Conservation (phyloP, 352 stramenopile genomes). For the Phytophthora palmivora region DNA sequence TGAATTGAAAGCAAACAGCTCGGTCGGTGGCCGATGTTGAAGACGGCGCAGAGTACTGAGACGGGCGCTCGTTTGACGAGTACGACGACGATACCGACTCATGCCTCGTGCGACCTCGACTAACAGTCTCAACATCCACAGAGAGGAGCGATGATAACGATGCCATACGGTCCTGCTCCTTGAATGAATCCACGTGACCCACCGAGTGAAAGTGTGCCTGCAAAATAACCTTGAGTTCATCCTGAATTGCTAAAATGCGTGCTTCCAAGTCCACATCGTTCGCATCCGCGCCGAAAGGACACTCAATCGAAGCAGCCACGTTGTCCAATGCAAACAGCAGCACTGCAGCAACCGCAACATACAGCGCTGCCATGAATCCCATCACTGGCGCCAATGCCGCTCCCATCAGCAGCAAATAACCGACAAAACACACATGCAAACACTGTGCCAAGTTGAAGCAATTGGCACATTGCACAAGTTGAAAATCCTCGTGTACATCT, state of each 20-base stretch:
- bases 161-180: conserved; percentile 51
- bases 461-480: conserved; percentile 59
- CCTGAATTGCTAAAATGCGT: conserved; percentile 54
- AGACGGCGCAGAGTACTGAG: conserved; percentile 42
- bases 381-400: conserved; percentile 23
- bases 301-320: conserved; percentile 59
- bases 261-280: conserved; percentile 56
- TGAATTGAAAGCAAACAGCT: conserved; percentile 46
- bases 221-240: conserved; percentile 63
- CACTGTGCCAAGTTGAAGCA: conserved; percentile 56
- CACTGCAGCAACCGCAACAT: conserved; percentile 47
- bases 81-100: conserved; percentile 55
- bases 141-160: conserved; percentile 55
- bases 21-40: conserved; percentile 47
- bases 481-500: conserved; percentile 63
- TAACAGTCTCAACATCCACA: conserved; percentile 39
- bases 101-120: conserved; percentile 34
- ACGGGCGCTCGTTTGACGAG: conserved; percentile 47
- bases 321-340: conserved; percentile 61
- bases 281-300: conserved; percentile 43
- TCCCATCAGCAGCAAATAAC: conserved; percentile 51
- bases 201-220: conserved; percentile 60
- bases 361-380: conserved; percentile 35
- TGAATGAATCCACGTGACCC: conserved; percentile 48
- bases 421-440: conserved; percentile 48